These are phyloP conservation scores for Arthonia radiata DNA, from an alignment of 495 filamentous ascomycete genomes.

Conservation along the genomic window DNA sequence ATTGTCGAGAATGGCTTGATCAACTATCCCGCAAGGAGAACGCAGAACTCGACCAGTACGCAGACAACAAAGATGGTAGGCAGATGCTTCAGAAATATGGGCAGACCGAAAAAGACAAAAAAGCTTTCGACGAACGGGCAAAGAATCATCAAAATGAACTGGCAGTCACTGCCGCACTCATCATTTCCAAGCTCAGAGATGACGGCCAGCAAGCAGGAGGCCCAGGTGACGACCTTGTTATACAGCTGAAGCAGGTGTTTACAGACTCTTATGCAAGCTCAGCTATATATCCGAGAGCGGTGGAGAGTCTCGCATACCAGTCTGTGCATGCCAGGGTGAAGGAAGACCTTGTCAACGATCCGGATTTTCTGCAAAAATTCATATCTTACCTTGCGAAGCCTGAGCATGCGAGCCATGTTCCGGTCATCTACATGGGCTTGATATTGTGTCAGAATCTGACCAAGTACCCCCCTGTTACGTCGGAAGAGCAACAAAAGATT, in stretches of 20 bases:
- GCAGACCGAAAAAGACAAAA: conserved; percentile 18
- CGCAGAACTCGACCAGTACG: conserved; percentile 28
- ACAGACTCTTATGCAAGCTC: too few species aligned
- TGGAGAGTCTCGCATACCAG: conserved; percentile 85
- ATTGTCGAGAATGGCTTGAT: conserved; percentile 63
- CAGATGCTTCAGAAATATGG: conserved; percentile 3
- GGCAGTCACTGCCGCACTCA: conserved; percentile 7
- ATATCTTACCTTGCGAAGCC: conserved; percentile 37
- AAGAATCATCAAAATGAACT: neutral
- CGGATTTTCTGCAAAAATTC: conserved; percentile 36
- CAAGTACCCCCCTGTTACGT: conserved; percentile 46
- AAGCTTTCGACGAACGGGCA: neutral
- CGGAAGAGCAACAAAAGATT: conserved; percentile 82
- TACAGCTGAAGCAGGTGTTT: too few species aligned
- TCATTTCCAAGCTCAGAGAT: conserved; percentile 35
- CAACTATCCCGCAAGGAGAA: conserved; percentile 45
- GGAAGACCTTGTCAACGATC: conserved; percentile 45
- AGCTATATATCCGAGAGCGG: conserved; percentile 15
- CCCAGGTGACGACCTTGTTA: too few species aligned
- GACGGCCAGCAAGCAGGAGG: conserved; percentile 29
- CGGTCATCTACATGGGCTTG: conserved; percentile 60
- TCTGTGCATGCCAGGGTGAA: conserved; percentile 65
- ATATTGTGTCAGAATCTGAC: conserved; percentile 68
- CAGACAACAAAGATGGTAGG: conserved; percentile 23
- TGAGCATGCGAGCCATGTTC: conserved; percentile 33